Conservation (phyloP, 805 yeast species). For the Kluyveromyces lactis region DNA sequence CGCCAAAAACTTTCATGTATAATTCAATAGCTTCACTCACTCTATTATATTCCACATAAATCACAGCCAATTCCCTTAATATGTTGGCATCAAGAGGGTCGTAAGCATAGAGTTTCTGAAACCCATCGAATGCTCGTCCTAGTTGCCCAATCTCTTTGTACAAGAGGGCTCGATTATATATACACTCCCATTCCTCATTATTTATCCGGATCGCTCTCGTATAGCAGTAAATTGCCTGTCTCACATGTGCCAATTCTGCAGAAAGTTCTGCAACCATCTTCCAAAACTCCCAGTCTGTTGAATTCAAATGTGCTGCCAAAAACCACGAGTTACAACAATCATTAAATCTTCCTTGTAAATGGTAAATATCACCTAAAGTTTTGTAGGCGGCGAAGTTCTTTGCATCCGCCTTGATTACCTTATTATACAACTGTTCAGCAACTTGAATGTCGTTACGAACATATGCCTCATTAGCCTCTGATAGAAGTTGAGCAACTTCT, state of each 20-base stretch:
- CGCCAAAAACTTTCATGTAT: constrained; percentile 55
- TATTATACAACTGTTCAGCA: constrained; percentile 53
- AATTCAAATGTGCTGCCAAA: constrained; percentile 68
- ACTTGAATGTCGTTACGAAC: constrained; percentile 51
- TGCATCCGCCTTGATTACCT: constrained; percentile 70
- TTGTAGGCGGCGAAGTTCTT: constrained; percentile 77
- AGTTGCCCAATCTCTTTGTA: constrained; percentile 58
- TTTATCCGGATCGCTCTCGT: constrained; percentile 50
- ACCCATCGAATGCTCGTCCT: constrained; percentile 68
- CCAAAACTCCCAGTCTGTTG: constrained; percentile 74
- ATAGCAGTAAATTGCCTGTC: constrained; percentile 76
- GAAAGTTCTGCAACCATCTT: constrained; percentile 64
- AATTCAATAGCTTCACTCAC: constrained; percentile 66
- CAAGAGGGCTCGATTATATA: constrained; percentile 57
- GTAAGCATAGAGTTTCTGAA: constrained; percentile 46
- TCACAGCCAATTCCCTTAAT: constrained; percentile 51
- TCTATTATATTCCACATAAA: constrained; percentile 43
- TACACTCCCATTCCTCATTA: constrained; percentile 42
- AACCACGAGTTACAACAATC: constrained; percentile 78
- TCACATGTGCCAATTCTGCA: constrained; percentile 52
- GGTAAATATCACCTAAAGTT: constrained; percentile 78
- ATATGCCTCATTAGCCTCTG: constrained; percentile 75
- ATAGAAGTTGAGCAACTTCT: constrained; percentile 56
- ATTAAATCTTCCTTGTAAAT: constrained; percentile 53
- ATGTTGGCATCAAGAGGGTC: constrained; percentile 55